Evolutionary conservation across 164 flowering plant genomes (phyloP), one percentile per base, ranked within the genome.

Genomic region (Sextonia rubra): DNA sequence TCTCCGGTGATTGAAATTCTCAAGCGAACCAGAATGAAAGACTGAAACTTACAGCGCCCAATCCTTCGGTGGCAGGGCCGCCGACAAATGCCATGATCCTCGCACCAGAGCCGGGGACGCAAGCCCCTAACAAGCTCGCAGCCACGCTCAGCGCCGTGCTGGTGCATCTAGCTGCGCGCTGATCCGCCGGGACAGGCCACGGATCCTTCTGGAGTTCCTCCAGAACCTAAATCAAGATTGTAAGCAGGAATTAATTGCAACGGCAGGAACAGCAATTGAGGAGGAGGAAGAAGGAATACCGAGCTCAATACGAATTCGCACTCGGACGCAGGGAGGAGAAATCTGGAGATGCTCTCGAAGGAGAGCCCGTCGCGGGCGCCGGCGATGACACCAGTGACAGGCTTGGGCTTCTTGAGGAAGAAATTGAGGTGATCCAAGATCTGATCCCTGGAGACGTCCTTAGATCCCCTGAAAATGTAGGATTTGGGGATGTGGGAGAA

Each of bases 61-160:
- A 98, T 70, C 99, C 99, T 84, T 91, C 98, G 1, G 99, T 93
- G 81, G 97, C 90, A 8, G 99, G 98, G 68, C 99, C 99, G 3
- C 99, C 99, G 47, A 95, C 98, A 65, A 95, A 77, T 55, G 93
- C 89, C 15, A 96, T 72, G 66, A 96, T 96, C 24, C 97, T 80
- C 27, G 94, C 98, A 56, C 93, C 96, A 49, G 98, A 89, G 2
- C 98, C 98, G 24, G 93, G 91, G 75, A 80, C 60, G 80, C 97
- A 96, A 64, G 92, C 99, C 56, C 95, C 97, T 60, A 93, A 80
- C 64, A 96, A 82, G 32, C 99, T 90, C 0, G 94, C 87, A 3
- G 99, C 97, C 27, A 96, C 97, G 80, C 88, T 90, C 73, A 96
- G 67, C n/a, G 99, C 99, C 73, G 92, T 94, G 15, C 99, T 98